A percentile compares a stretch with the other conserved stretches of the same genome.
Conservation (phyloP, 1,284 basidiomycete genomes). For the Boletus smithii region DNA sequence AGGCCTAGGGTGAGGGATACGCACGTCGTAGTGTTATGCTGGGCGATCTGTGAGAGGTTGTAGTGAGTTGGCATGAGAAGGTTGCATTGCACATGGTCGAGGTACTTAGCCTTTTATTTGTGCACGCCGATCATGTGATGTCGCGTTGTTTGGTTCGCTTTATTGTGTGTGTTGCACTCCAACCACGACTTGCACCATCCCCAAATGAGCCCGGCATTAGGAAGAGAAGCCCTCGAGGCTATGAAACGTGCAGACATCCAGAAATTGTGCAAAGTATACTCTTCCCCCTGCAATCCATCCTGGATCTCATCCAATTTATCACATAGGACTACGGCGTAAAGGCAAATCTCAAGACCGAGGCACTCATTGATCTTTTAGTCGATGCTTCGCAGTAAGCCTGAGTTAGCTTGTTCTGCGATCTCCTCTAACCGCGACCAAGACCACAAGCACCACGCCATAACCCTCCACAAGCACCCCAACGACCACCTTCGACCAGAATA, state of each 20-base stretch:
- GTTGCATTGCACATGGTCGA: not conserved
- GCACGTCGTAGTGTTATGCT: constrained; percentile 53
- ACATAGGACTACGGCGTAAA: constrained; percentile 68
- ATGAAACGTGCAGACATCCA: constrained; percentile 73
- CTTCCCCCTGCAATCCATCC: constrained; percentile 10
- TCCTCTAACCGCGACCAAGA: constrained; percentile 18
- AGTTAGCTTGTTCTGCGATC: not conserved
- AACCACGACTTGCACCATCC: constrained; percentile 39
- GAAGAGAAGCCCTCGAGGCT: constrained; percentile 52
- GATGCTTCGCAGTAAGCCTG: constrained; percentile 46
- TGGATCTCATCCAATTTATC: constrained; percentile 24
- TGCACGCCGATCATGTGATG: constrained; percentile 40
- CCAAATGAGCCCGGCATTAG: constrained; percentile 49
- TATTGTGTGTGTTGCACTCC: constrained; percentile 38
- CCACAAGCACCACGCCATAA: constrained; percentile 28
- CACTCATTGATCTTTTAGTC: constrained; percentile 68
- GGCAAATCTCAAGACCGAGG: constrained; percentile 75
- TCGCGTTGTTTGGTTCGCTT: constrained; percentile 51
- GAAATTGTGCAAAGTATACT: constrained; percentile 66
- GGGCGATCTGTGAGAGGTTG: constrained; percentile 43
- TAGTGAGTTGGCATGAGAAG: constrained; percentile 9
- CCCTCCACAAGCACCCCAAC: constrained; percentile 33
- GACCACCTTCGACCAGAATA: constrained; percentile 43
- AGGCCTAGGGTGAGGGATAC: too few species aligned
- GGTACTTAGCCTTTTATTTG: not conserved